Base-by-base conservation (phyloP, 805 yeast genomes). In the Kodamaea kaohsiungensis region DNA sequence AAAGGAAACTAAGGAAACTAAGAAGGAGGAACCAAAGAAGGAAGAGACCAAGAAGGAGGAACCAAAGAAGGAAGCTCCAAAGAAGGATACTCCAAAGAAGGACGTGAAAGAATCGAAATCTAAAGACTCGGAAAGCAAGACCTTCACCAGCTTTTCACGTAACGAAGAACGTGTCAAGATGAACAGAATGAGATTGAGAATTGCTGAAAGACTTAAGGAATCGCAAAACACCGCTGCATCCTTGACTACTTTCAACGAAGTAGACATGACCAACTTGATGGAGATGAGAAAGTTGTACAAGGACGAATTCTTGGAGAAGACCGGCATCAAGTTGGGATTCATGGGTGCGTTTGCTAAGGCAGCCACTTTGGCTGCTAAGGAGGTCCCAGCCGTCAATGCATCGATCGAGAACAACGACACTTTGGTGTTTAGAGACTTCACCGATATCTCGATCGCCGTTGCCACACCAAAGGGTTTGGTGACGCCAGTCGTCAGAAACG, bases 401-500 rank as follows among this genome's bases (percentile, higher is more conserved):
- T 86, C 96, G 63, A 95, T 95, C 68, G 98, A 91, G 73, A 83
- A 84, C 69, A 90, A 88, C 65, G 93, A 90, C 73, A 93, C 96
- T 61, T 86, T 95, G 76, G 96, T 95, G 43, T 95, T 85, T 82
- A 88, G 97, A 78, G 99, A 95, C 76, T 95, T 89, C 80, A 89
- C 89, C 63, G 99, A 95, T 73, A 88, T 95, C 61, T 90, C 97
- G 40, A 80, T 95, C 67, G 99, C 99, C 35, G 99, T 95, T 55
- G 98, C 99, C 59, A 95, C 99, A 61, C 98, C 99, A 71, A 95
- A 95, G 83, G 99, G 99, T 70, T 84, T 95, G 65, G 99, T 95
- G 46, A 95, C 99, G 46, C 99, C 99, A 58, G 92, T 95, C 60
- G 91, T 95, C 53, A 90, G 99, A 82, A 95, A 95, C 72, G 97